These are phyloP conservation scores for Coniochaeta sp. DNA, from an alignment of 2,329 filamentous ascomycete species.

Conservation along the genomic window DNA sequence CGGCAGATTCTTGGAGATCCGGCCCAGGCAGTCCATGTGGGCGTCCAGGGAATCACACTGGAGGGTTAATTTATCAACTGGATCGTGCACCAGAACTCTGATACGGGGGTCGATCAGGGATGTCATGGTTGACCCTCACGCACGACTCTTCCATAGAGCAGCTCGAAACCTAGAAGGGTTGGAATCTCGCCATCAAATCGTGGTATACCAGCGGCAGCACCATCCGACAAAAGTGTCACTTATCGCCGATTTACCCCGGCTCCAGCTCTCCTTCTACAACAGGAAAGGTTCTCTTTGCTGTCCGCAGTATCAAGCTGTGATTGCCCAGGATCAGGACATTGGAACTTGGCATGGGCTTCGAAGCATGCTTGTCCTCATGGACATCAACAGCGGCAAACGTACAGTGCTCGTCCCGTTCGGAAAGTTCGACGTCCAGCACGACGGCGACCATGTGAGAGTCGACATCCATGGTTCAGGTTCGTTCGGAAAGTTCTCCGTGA, in stretches of 20 bases:
- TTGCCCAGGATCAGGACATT: slow-evolving; percentile 49
- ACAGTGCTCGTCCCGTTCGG: background rate
- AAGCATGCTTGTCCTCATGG: slow-evolving; percentile 49
- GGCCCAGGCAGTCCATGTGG: slow-evolving; percentile 23
- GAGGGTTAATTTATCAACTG: slow-evolving; percentile 20
- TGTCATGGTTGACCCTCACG: slow-evolving; percentile 41
- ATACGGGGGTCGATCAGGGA: slow-evolving; percentile 5
- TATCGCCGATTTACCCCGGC: slow-evolving; percentile 38
- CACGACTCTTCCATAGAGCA: slow-evolving; percentile 29
- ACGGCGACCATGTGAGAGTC: slow-evolving; percentile 33
- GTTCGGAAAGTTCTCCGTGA: slow-evolving; percentile 44
- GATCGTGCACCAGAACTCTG: slow-evolving; percentile 12
- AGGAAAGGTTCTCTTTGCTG: slow-evolving; percentile 32
- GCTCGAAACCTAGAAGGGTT: slow-evolving; percentile 40
- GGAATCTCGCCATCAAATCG: slow-evolving; percentile 33
- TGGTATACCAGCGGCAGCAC: slow-evolving; percentile 31
- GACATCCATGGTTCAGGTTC: slow-evolving; percentile 17
- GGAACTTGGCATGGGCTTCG: slow-evolving; percentile 52
- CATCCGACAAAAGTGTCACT: slow-evolving; percentile 16
- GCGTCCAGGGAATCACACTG: slow-evolving; percentile 18
- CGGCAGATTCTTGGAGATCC: slow-evolving; percentile 36
- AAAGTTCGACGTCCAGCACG: slow-evolving; percentile 12
- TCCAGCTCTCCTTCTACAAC: slow-evolving; percentile 37
- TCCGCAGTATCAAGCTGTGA: slow-evolving; percentile 36
- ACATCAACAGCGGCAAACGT: slow-evolving; percentile 21